Evolutionary conservation across 2,329 filamentous ascomycete species (phyloP).

Genomic region (Graphiopsis chlorocephala): DNA sequence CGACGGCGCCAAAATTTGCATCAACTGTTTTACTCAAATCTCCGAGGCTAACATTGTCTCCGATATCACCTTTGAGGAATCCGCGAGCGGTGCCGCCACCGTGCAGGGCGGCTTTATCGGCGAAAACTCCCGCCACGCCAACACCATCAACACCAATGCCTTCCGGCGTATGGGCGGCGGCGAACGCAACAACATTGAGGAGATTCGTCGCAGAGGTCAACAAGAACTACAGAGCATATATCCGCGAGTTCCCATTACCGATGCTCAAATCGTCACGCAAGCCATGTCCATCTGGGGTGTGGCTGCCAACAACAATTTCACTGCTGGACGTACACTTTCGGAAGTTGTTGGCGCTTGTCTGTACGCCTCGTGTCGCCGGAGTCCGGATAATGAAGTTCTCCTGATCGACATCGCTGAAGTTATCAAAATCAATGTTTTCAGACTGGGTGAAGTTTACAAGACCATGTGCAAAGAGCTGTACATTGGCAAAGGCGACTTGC

Average conservation of each 20-base stretch:
- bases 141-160: constrained; percentile 53
- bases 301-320: constrained; percentile 61
- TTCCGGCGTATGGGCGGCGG: constrained; percentile 43
- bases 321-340: constrained; percentile 79
- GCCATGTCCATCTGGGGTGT: constrained; percentile 45
- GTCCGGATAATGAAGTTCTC: constrained; percentile 79
- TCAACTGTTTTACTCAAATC: constrained; percentile 79
- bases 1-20: constrained; percentile 59
- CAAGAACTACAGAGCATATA: constrained; percentile 40
- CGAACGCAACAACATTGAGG: constrained; percentile 55
- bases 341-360: constrained; percentile 88
- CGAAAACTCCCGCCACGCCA: constrained; percentile 78
- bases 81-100: constrained; percentile 76
- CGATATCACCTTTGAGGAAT: constrained; percentile 89
- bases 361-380: constrained; percentile 81
- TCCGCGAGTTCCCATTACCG: constrained; percentile 38
- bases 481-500: constrained; percentile 53
- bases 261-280: constrained; percentile 27
- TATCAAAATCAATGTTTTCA: constrained; percentile 82
- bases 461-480: constrained; percentile 67
- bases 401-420: constrained; percentile 93
- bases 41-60: constrained; percentile 86
- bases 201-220: constrained; percentile 49
- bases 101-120: constrained; percentile 88
- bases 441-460: constrained; percentile 86